These are phyloP conservation scores for Colletotrichum incanum DNA, from an alignment of 2,329 filamentous ascomycete genomes.

Conservation along the genomic window DNA sequence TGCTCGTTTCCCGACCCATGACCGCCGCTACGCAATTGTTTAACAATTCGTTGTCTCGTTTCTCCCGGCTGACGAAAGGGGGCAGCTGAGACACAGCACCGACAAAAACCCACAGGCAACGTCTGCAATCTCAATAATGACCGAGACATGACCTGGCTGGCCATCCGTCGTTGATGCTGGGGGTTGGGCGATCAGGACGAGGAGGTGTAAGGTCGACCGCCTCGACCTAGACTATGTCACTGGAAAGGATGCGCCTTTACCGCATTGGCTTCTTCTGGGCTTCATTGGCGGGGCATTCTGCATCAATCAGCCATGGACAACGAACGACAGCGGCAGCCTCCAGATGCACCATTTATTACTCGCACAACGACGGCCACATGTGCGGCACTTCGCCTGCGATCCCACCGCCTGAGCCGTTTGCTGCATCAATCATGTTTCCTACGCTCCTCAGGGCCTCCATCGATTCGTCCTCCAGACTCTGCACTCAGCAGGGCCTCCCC, in stretches of 20 bases:
- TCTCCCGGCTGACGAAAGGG: background rate
- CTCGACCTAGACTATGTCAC: constrained; percentile 27
- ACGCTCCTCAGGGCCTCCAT: background rate
- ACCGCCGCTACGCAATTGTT: background rate
- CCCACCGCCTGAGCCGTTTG: background rate
- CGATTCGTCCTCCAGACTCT: background rate
- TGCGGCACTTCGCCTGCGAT: background rate
- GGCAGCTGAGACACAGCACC: constrained; percentile 1
- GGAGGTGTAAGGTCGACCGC: constrained; percentile 25
- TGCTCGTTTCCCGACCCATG: background rate
- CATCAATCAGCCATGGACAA: constrained; percentile 31
- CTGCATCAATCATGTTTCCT: background rate
- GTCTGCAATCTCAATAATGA: background rate
- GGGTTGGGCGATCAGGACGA: constrained; percentile 22
- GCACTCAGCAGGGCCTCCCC: constrained; percentile 8
- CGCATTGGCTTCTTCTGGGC: constrained; percentile 29
- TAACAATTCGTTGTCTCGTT: background rate
- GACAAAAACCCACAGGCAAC: background rate
- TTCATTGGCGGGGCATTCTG: constrained; percentile 39
- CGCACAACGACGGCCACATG: constrained; percentile 13
- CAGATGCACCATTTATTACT: constrained; percentile 27
- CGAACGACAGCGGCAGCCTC: constrained; percentile 32
- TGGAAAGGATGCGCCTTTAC: constrained; percentile 31
- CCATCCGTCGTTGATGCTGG: background rate
- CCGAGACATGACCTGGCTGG: constrained; percentile 15